Evolutionary conservation across 2,329 filamentous ascomycete species (phyloP).

Genomic region (Hymenoscyphus albidus): DNA sequence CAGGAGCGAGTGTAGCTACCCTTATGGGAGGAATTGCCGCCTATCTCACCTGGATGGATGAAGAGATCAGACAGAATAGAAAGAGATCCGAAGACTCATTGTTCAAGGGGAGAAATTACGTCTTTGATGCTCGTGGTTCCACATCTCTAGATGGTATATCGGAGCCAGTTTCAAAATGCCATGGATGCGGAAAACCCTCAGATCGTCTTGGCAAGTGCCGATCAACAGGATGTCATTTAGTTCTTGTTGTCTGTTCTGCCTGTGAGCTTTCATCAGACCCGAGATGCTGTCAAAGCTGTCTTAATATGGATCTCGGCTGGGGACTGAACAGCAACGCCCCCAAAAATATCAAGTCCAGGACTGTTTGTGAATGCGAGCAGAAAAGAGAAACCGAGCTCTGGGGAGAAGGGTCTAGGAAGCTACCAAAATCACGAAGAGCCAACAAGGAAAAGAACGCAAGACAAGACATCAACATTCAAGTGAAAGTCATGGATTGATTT

Average conservation of each 20-base stretch:
- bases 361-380: slow-evolving; percentile 32
- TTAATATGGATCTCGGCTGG: slow-evolving; percentile 18
- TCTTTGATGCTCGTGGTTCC: slow-evolving; percentile 36
- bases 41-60: slow-evolving; percentile 36
- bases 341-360: slow-evolving; percentile 13
- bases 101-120: slow-evolving; percentile 35
- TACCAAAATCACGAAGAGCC: slow-evolving; percentile 20
- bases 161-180: slow-evolving; percentile 32
- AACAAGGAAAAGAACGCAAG: slow-evolving; percentile 14
- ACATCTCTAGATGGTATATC: slow-evolving; percentile 19
- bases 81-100: slow-evolving; percentile 29
- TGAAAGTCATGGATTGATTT: slow-evolving; percentile 13
- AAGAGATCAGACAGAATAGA: slow-evolving; percentile 30
- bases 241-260: slow-evolving; percentile 32
- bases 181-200: slow-evolving; percentile 24
- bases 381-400: slow-evolving; percentile 32
- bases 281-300: slow-evolving; percentile 32
- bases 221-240: slow-evolving; percentile 31
- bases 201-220: slow-evolving; percentile 34
- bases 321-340: neutral
- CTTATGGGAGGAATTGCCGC: slow-evolving; percentile 34
- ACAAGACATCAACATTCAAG: slow-evolving; percentile 18
- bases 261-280: slow-evolving; percentile 26
- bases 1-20: slow-evolving; percentile 29
- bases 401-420: slow-evolving; percentile 23